Evolutionary conservation across 805 yeast species (phyloP), one percentile per base, ranked within the genome.

Genomic region (Wickerhamomyces kurtzmanii): DNA sequence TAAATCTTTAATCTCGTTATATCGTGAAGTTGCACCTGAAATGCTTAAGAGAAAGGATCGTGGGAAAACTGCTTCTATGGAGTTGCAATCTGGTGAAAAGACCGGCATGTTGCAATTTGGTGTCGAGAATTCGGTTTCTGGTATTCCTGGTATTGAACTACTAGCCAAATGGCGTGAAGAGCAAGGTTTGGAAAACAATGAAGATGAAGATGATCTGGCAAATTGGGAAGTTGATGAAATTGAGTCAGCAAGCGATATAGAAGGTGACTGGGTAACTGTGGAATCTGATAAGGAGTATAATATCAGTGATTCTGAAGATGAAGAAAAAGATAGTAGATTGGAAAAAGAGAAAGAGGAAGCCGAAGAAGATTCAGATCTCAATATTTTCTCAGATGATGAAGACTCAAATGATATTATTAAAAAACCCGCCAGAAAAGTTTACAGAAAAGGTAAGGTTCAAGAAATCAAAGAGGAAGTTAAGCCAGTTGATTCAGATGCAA

Each of bases 21-120:
- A 83, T 56, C 71, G 99, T 55, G 96, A 87, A 37, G 78, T 87
- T 31, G 96, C 96, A 3, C 99, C 99, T 5, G 94, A 89, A 38
- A 83, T 91, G 96, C 68, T 91, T 43, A 67, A 71, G 30, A 68
- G 76, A 42, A 86, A 85, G 49, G 97, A 91, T 51, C 71, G 98
- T 51, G 99, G 98, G 50, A 89, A 91, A 58, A 60, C 65, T 15
- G 97, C 96, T 7, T 66, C 94, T 12, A 79, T 87, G 73, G 91
- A 73, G 33, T 38, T 89, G 33, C 81, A 78, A 40, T 64, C 67
- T 16, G 72, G 74, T 22, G 76, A 69, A 30, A 66, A 72, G 38
- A 59, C 61, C 17, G 66, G 65, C 13, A 31, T 59, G 28, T 75
- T 76, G 21, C 69, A 69, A 48, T 87, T 68, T 41, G 96, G 96